Evolutionary conservation across 176 grass and related monocot genomes (phyloP), one percentile per base, ranked within the genome.

Genomic region (Oryza coarctata): DNA sequence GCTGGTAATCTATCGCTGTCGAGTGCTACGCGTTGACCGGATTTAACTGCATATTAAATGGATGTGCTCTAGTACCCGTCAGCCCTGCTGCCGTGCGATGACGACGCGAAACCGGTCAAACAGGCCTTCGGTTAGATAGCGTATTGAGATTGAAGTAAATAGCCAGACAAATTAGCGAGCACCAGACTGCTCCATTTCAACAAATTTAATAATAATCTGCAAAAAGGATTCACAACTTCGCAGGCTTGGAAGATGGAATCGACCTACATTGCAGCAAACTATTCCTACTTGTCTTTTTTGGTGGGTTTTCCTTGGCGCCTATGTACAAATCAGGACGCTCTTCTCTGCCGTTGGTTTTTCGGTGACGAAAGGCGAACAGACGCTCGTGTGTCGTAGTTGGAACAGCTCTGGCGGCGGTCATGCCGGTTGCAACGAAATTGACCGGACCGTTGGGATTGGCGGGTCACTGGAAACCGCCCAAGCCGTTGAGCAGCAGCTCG

Each of bases 401-500:
- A 36, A 65, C 28, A 75, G 43, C 20, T 76, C 23, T 63, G 78
- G 35, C 35, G 35, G 35, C 35, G 35, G 74, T 73, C 73, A 28
- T 63, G 80, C 36, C 62, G 44, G 63, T 75, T 2, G 40, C 27
- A 30, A 74, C 71, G 63, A 55, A 55, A 76, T 47, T 69, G 12
- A 50, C 12, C 9, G 60, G 57, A 31, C 6, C 3, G 44, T 13
- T n/a, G 15, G 15, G 6, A 22, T 38, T 17, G 75, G 73, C 68
- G 14, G 28, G 65, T 90, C 79, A 86, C 78, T 85, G 89, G 85
- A 87, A 87, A 75, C 79, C 83, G 62, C 86, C 83, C 7, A 83
- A 13, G 61, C 83, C 84, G 80, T 9, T 78, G 73, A 85, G 86
- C 30, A 91, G 89, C 68, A 91, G 86, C 61, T 91, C 86, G 65